Conservation (phyloP, 116 monocot species). For the Posidonia oceanica region DNA sequence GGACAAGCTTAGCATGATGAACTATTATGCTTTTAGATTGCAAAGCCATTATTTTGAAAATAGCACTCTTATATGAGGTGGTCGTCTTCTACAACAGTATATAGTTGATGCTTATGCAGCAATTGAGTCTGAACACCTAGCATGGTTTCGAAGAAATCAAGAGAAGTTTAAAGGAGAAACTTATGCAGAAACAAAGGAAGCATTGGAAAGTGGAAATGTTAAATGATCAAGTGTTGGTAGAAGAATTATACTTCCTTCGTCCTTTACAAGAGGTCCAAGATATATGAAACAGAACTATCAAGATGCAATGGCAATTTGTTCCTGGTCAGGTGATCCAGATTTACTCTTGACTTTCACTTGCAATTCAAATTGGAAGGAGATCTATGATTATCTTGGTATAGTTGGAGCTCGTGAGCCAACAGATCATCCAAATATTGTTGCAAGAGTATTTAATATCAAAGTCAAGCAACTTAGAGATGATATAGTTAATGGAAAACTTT, state of each 20-base stretch:
- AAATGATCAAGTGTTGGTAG: neutral
- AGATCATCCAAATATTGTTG: neutral
- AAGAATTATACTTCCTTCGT: neutral
- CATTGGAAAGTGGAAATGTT: no score
- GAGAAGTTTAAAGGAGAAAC: no score
- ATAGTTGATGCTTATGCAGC: no score
- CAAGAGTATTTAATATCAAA: slow-evolving; percentile 7
- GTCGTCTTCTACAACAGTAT: no score
- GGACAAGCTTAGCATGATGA: no score
- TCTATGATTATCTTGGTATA: neutral
- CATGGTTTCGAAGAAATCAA: no score
- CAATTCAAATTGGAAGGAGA: neutral
- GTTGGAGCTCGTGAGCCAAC: neutral
- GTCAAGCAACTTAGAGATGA: neutral
- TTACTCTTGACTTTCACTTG: neutral
- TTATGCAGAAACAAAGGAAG: no score
- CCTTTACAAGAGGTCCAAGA: slow-evolving; percentile 1
- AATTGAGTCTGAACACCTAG: no score
- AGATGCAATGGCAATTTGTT: slow-evolving; percentile 17
- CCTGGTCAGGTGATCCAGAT: slow-evolving; percentile 4
- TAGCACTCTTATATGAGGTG: no score
- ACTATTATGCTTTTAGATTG: no score
- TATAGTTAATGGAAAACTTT: neutral
- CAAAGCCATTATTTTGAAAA: no score
- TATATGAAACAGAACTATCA: slow-evolving; percentile 26